Conservation (phyloP, 164 flowering plant species). For the Akebia trifoliata region DNA sequence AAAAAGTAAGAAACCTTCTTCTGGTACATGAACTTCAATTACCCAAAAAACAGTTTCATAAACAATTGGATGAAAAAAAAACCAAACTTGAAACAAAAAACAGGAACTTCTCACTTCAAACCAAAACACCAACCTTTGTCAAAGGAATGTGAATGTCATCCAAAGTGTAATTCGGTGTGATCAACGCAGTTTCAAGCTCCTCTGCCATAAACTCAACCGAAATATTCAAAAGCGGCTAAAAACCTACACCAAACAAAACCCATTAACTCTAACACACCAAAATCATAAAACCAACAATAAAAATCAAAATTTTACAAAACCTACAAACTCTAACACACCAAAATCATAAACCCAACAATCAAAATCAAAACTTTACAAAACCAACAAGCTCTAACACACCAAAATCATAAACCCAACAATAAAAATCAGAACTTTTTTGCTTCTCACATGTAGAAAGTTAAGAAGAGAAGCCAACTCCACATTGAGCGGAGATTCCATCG, state of each 20-base stretch:
- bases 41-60: background rate
- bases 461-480: slow-evolving; percentile 92
- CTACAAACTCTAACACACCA: too few species aligned
- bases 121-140: slow-evolving; percentile 71
- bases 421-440: background rate
- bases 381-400: slow-evolving; percentile 1
- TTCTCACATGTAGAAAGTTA: slow-evolving; percentile 81
- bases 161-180: slow-evolving; percentile 77
- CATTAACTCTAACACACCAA: background rate
- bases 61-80: background rate
- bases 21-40: background rate
- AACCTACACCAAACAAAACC: slow-evolving; percentile 35
- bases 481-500: slow-evolving; percentile 78
- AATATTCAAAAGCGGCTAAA: slow-evolving; percentile 86
- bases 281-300: slow-evolving; percentile 1
- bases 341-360: background rate
- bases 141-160: slow-evolving; percentile 85
- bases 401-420: slow-evolving; percentile 3
- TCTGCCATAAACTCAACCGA: slow-evolving; percentile 78
- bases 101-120: background rate
- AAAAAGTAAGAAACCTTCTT: background rate
- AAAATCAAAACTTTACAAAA: slow-evolving; percentile 4
- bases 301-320: background rate
- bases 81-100: background rate
- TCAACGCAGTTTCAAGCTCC: slow-evolving; percentile 94